These are phyloP conservation scores for Poronia punctata DNA, from an alignment of 495 filamentous ascomycete species.

Conservation along the genomic window DNA sequence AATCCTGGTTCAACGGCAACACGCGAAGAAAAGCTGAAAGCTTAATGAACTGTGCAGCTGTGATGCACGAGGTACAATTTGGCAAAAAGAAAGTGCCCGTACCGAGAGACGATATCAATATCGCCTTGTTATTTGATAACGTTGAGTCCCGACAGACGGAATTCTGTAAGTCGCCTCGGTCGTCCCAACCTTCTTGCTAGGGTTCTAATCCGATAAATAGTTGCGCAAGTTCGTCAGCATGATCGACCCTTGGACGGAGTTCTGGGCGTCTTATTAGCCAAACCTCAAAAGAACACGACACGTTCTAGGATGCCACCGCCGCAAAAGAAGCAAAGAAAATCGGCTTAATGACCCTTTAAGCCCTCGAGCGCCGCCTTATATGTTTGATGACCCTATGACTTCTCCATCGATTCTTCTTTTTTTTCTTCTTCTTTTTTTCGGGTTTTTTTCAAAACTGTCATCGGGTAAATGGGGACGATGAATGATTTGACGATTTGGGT, in stretches of 20 bases:
- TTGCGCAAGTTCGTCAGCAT: slow-evolving; percentile 6
- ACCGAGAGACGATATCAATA: slow-evolving; percentile 13
- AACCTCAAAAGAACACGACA: slow-evolving; percentile 6
- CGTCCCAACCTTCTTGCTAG: background rate
- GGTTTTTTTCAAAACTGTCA: background rate
- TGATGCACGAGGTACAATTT: slow-evolving; percentile 27
- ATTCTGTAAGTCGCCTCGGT: slow-evolving; percentile 15
- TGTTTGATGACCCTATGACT: too few species aligned
- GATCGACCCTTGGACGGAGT: slow-evolving; percentile 3
- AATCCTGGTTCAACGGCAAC: slow-evolving; percentile 2
- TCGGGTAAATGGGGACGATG: background rate
- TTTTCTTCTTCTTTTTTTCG: slow-evolving; percentile 1
- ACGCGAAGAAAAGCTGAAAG: slow-evolving; percentile 1
- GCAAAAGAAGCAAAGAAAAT: slow-evolving; percentile 6
- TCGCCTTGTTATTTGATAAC: slow-evolving; percentile 2
- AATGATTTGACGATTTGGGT: too few species aligned
- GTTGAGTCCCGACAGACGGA: slow-evolving; percentile 4
- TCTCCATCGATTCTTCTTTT: too few species aligned
- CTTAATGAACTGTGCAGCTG: slow-evolving; percentile 20
- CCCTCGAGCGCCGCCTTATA: too few species aligned
- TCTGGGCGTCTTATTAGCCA: slow-evolving; percentile 6
- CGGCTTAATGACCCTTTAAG: background rate
- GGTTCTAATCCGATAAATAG: background rate
- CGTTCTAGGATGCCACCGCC: slow-evolving; percentile 6
- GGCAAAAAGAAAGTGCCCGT: slow-evolving; percentile 26